phyloP scores from a whole-genome alignment of 106 monocot species.

The Dendrobium officinale region DNA sequence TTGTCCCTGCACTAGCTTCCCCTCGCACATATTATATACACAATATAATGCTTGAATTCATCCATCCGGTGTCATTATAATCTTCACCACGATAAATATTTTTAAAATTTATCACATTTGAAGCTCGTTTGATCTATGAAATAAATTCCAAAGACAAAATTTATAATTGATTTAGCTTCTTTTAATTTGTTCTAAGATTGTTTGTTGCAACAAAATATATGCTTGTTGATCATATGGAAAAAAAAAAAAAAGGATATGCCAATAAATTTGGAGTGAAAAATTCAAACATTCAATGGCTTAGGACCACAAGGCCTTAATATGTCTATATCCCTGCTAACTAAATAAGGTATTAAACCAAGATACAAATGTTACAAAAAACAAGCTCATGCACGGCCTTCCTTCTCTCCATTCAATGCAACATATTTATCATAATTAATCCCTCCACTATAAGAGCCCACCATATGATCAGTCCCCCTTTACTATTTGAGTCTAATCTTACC shows the following conservation, averaged over 20 bases:
- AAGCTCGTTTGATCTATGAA: not conserved
- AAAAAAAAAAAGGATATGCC: not conserved
- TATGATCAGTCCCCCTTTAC: not conserved
- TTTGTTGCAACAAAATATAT: not conserved
- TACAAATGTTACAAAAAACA: not conserved
- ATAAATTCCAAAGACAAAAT: not conserved
- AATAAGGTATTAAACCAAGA: not conserved
- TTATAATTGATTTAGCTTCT: not conserved
- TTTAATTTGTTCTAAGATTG: not conserved
- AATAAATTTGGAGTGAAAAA: too few species aligned
- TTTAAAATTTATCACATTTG: not conserved
- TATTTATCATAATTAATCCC: not conserved
- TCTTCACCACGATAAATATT: not conserved
- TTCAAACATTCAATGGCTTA: not conserved
- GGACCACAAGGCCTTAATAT: not conserved
- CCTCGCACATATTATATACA: not conserved
- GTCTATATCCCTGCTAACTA: not conserved
- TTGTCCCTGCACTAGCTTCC: too few species aligned
- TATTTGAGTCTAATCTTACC: not conserved
- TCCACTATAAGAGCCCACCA: not conserved
- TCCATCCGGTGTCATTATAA: not conserved
- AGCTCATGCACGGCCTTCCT: not conserved
- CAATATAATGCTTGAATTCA: not conserved
- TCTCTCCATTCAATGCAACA: not conserved
- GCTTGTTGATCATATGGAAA: not conserved